These are phyloP conservation scores for Cucumis cinereus DNA, from an alignment of 306 rosid genomes.

Conservation along the genomic window DNA sequence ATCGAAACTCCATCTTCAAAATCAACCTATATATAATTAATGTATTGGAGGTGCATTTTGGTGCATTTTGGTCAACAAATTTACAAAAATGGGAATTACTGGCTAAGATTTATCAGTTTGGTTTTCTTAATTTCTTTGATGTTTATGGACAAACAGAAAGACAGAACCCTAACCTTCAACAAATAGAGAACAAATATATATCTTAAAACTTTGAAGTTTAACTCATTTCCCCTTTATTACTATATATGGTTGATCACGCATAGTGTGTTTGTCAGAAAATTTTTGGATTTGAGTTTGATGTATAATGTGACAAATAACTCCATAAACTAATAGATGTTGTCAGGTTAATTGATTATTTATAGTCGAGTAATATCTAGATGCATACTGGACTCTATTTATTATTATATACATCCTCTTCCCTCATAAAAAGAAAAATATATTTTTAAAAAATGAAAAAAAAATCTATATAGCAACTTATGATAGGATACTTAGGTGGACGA, in stretches of 20 bases:
- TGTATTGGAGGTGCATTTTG: too few relatives aligned
- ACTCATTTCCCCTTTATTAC: not conserved
- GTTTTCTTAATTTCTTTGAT: not conserved
- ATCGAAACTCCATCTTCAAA: too few relatives aligned
- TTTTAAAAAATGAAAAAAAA: too few relatives aligned
- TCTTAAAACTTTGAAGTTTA: not conserved
- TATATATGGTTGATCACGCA: not conserved
- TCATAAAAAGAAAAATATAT: too few relatives aligned
- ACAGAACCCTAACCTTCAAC: not conserved
- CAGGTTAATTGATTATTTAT: not conserved
- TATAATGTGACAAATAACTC: not conserved
- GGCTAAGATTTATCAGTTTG: not conserved
- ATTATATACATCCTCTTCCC: too few relatives aligned
- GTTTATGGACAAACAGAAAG: not conserved
- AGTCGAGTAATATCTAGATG: too few relatives aligned
- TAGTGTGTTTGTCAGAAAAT: not conserved
- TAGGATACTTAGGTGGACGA: too few relatives aligned
- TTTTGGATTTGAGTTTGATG: not conserved
- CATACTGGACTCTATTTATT: too few relatives aligned
- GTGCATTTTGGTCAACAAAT: not conserved
- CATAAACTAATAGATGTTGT: not conserved
- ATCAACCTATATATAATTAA: too few relatives aligned
- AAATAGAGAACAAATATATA: not conserved
- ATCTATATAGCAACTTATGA: too few relatives aligned
- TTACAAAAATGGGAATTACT: not conserved